Conservation (phyloP, 2,329 filamentous ascomycete species). For the Didymella arachidicola region DNA sequence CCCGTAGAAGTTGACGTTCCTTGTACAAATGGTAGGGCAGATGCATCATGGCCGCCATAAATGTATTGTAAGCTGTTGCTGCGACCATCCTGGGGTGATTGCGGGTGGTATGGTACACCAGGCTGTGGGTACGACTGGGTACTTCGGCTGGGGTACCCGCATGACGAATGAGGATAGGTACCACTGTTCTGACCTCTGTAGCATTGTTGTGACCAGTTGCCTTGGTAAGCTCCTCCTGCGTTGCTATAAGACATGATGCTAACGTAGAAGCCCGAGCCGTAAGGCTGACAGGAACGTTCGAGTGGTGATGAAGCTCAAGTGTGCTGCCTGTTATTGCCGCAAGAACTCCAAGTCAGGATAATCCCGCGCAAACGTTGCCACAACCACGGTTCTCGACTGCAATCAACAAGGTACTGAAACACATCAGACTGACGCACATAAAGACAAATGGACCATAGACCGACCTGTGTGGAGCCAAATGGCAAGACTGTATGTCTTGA, state of each 20-base stretch:
- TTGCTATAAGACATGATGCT: slow-evolving; percentile 10
- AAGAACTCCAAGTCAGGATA: neutral
- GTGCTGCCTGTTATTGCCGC: no score
- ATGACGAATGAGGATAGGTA: neutral
- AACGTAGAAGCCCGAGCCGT: neutral
- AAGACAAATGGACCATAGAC: neutral
- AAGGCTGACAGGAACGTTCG: neutral
- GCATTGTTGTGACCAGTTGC: slow-evolving; percentile 7
- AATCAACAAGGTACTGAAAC: slow-evolving; percentile 7
- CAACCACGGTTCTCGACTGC: neutral
- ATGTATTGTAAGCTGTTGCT: neutral
- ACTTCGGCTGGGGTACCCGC: neutral
- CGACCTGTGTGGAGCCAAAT: neutral
- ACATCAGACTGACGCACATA: neutral
- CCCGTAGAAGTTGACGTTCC: neutral
- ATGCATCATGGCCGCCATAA: neutral
- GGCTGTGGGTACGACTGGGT: neutral
- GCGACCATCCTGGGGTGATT: neutral
- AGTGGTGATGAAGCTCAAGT: neutral
- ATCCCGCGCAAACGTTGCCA: slow-evolving; percentile 9
- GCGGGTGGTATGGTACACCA: neutral
- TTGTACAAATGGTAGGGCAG: neutral
- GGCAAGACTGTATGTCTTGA: neutral
- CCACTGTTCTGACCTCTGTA: neutral
- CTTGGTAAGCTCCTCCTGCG: slow-evolving; percentile 1